Evolutionary conservation across 2,329 filamentous ascomycete species (phyloP), one percentile per base, ranked within the genome.

Genomic region (Aspergillus fumigatiaffinis): DNA sequence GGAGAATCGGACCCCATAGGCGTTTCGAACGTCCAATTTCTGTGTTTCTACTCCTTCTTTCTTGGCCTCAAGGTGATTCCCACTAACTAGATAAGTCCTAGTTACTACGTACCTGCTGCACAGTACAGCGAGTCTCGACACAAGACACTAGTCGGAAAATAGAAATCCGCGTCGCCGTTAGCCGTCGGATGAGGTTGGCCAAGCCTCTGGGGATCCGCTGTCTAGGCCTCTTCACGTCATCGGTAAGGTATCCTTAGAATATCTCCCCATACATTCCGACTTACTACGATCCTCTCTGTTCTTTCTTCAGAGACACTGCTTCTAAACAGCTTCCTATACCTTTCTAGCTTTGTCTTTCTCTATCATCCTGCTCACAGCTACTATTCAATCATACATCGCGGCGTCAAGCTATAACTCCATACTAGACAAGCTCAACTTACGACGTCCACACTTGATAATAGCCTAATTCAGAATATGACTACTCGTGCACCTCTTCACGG

Each of bases 401-500:
- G 17, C 41, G 41, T 44, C 21, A 21, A 25, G 25, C 20, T 12
- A 10, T 46, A 21, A 47, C 25, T 26, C 17, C 23, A 47, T 47
- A 53, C 50, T 51, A 29, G 28, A 21, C 28, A 17, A 29, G n/a
- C 49, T 32, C 47, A 49, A 20, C 8, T 47, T 21, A 44, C 48
- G 23, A 28, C 17, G 26, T 50, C 42, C 4, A 17, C 29, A 32
- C 35, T 41, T 10, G 17, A 54, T 29, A 47, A 46, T 32, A 46
- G 5, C 44, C 12, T 28, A 10, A 28, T 7, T 28, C 42, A 20
- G 46, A 59, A 57, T 10, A 66, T 65, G 63, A 42, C 53, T 29
- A 42, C 71, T 54, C 62, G 69, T 44, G 71, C 83, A 59, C 81
- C 82, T 42, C 82, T 96, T 56, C 85, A 83, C 62, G 92, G 92